These are phyloP conservation scores for Malassezia sympodialis DNA, from an alignment of 1,284 basidiomycete genomes.

Conservation along the genomic window DNA sequence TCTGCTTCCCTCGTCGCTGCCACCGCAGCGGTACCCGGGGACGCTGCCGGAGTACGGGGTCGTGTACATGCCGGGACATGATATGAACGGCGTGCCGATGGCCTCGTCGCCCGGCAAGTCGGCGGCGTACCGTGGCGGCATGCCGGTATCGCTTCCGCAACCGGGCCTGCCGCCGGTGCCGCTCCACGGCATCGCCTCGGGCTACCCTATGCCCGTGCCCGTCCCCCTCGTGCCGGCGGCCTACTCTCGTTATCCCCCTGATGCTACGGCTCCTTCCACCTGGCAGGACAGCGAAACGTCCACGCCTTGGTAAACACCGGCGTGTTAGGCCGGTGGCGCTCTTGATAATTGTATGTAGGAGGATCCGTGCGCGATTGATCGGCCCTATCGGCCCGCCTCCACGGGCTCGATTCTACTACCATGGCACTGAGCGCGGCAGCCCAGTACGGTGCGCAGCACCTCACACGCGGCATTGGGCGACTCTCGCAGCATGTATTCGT, in stretches of 20 bases:
- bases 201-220: neutral
- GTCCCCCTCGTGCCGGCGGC: neutral
- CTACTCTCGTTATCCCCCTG: neutral
- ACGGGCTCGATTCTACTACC: neutral
- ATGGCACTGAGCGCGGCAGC: neutral
- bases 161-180: neutral
- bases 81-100: neutral
- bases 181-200: neutral
- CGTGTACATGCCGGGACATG: constrained; percentile 4
- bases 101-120: constrained; percentile 1
- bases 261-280: neutral
- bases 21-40: neutral
- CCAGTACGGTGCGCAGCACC: constrained; percentile 31
- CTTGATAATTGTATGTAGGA: neutral
- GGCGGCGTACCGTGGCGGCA: neutral
- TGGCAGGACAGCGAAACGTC: neutral
- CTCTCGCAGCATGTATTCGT: constrained; percentile 36
- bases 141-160: neutral
- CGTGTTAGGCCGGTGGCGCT: neutral
- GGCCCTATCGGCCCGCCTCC: neutral
- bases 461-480: constrained; percentile 41
- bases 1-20: constrained; percentile 17
- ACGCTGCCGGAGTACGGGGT: neutral
- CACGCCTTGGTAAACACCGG: neutral
- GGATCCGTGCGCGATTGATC: neutral